Evolutionary conservation across 2,329 filamentous ascomycete species (phyloP), one percentile per base, ranked within the genome.

Genomic region (Ophiocordyceps camponoti-saundersi): DNA sequence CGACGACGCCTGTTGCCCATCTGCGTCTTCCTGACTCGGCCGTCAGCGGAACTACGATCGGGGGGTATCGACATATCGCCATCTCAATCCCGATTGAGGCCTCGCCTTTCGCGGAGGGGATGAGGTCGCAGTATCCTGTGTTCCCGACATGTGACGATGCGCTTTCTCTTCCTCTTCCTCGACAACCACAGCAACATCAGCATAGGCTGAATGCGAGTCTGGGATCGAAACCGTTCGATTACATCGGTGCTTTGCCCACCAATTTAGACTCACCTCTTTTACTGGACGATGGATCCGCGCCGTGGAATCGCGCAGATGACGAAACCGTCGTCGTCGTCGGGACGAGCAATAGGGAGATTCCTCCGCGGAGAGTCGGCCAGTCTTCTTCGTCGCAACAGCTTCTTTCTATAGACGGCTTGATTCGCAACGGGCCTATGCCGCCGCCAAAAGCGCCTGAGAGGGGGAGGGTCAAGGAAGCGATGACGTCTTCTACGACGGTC

Each of bases 81-180:
- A 79, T 79, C 46, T 77, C 75, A 0, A 77, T 79, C 42, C 75
- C 76, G 1, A 49, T 70, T 13, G 67, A 75, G 51, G 61, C 73
- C 48, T 68, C 66, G 34, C 26, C 26, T 11, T 29, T 29, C 11
- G 4, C 5, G 2, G 26, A 29, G 4, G 53, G 51, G 30, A 55
- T 57, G 20, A 55, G 57, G 44, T 57, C 61, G 7, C 62, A 65
- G 48, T 61, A 63, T 47, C 61, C 62, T 12, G 53, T 62, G 16
- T 58, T 57, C 39, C 50, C 47, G 47, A 8, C 6, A 3, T 5
- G 13, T 16, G 32, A 34, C 8, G 23, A 26, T 26, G 23, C 5
- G 4, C 23, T 26, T 29, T 11, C 26, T 29, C 26, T 11, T 29
- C 26, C 11, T 29, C 26, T 10, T 11, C 26, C 26, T n/a, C 32